Evolutionary conservation across 1,284 basidiomycete species (phyloP).

Genomic region (Papiliotrema flavescens): DNA sequence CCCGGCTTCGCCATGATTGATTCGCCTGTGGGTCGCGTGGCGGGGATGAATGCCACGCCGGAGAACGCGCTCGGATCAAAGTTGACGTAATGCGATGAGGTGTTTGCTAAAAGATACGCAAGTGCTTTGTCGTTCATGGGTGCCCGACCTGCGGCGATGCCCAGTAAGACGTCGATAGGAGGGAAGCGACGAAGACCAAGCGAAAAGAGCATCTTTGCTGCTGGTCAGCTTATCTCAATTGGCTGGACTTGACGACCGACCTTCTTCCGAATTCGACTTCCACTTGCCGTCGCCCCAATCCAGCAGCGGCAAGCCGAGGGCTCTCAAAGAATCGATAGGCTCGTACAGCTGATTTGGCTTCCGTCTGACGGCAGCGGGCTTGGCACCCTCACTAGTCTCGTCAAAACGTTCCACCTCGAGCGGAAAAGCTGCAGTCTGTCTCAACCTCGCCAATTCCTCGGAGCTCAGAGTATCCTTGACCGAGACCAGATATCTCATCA

Average conservation of each 20-base stretch:
- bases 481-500: conserved; percentile 85
- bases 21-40: conserved; percentile 55
- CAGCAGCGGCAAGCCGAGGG: conserved; percentile 73
- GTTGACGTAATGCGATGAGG: conserved; percentile 57
- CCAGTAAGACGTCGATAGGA: conserved; percentile 63
- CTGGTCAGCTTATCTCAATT: neutral
- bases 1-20: conserved; percentile 62
- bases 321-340: conserved; percentile 68
- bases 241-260: conserved; percentile 47
- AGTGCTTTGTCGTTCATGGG: conserved; percentile 56
- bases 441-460: conserved; percentile 69
- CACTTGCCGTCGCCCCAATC: conserved; percentile 86
- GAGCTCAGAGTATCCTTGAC: conserved; percentile 67
- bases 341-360: conserved; percentile 77
- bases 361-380: conserved; percentile 50
- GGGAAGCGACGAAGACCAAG: conserved; percentile 75
- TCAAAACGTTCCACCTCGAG: conserved; percentile 54
- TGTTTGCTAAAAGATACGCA: conserved; percentile 73
- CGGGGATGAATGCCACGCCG: conserved; percentile 75
- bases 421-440: conserved; percentile 76
- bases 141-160: conserved; percentile 58
- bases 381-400: conserved; percentile 23
- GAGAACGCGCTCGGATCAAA: conserved; percentile 61
- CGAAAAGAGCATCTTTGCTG: conserved; percentile 77
- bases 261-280: conserved; percentile 77